phyloP scores from a whole-genome alignment of 495 filamentous ascomycete species.

The Terfezia boudieri region DNA sequence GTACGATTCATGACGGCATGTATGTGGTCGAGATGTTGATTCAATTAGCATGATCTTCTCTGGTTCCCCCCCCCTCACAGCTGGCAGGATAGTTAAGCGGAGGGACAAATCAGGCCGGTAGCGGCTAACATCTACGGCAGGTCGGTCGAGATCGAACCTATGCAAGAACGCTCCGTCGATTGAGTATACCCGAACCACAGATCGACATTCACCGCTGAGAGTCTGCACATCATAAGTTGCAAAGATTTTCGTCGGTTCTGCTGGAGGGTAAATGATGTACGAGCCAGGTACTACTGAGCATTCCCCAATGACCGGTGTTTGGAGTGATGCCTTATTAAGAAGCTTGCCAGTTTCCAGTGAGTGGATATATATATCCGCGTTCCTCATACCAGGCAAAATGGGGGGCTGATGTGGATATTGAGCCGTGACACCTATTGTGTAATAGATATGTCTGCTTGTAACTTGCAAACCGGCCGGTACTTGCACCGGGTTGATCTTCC shows the following conservation, averaged over 20 bases:
- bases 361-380: neutral
- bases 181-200: neutral
- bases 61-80: neutral
- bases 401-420: no score
- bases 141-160: conserved; percentile 14
- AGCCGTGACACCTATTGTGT: neutral
- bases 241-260: neutral
- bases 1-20: conserved; percentile 10
- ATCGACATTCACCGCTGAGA: neutral
- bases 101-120: conserved; percentile 9
- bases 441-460: neutral
- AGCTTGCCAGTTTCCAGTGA: neutral
- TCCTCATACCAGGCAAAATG: neutral
- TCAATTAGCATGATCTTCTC: conserved; percentile 13
- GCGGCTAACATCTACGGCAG: conserved; percentile 11
- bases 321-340: neutral
- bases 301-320: neutral
- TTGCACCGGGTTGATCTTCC: conserved; percentile 12
- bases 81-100: neutral
- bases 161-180: conserved; percentile 10
- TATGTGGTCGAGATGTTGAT: conserved; percentile 13
- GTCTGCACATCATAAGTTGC: neutral
- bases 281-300: neutral
- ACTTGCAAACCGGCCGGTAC: conserved; percentile 11
- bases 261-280: neutral